These are phyloP conservation scores for Stygiomarasmius scandens DNA, from an alignment of 1,284 basidiomycete genomes.

Conservation along the genomic window DNA sequence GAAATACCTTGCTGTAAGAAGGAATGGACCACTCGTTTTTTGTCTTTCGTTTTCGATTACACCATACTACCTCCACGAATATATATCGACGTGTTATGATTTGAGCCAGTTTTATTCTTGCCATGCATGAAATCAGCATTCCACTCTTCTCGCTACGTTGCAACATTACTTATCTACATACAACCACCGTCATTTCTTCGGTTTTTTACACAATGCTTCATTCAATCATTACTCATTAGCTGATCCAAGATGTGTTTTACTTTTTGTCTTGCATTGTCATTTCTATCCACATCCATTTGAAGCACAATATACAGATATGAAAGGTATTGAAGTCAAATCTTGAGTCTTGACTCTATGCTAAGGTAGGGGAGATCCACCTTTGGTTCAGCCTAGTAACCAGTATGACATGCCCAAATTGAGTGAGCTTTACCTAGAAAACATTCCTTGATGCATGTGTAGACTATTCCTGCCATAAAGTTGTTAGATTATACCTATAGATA, in stretches of 20 bases:
- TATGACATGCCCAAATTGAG: too few relatives aligned
- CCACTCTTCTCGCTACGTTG: not conserved
- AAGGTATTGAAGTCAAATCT: too few relatives aligned
- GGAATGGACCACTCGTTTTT: not conserved
- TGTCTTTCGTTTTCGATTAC: not conserved
- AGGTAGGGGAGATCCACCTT: too few relatives aligned
- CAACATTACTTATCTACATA: not conserved
- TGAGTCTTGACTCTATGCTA: too few relatives aligned
- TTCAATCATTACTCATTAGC: not conserved
- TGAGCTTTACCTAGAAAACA: too few relatives aligned
- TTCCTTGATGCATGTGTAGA: too few relatives aligned
- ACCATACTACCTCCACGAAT: not conserved
- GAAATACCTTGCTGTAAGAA: not conserved
- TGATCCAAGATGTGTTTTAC: not conserved
- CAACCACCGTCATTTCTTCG: not conserved
- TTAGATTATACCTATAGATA: too few relatives aligned
- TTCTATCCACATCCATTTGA: too few relatives aligned
- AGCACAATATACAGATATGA: too few relatives aligned
- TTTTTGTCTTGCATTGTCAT: too few relatives aligned
- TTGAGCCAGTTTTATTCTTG: not conserved
- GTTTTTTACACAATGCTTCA: not conserved
- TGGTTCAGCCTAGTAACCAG: too few relatives aligned
- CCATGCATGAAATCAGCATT: not conserved
- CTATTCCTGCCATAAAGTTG: too few relatives aligned
- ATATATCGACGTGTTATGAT: not conserved